Conservation (phyloP, 148 eudicot species). For the Rheum nobile region DNA sequence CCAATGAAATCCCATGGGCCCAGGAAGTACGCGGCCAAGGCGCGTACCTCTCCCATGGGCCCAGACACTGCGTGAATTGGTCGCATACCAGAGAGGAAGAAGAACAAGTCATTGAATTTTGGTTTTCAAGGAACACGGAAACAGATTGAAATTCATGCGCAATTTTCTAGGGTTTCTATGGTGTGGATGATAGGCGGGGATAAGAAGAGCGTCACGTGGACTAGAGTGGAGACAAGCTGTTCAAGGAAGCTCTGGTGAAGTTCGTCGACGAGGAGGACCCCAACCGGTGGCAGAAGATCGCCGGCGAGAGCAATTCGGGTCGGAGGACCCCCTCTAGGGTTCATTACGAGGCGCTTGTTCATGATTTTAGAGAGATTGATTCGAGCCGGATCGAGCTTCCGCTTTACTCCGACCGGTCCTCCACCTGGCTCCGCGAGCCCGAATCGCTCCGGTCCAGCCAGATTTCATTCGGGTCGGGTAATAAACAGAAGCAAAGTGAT, state of each 20-base stretch:
- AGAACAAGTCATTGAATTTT: too few relatives aligned
- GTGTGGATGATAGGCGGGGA: slow-evolving; percentile 4
- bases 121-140: background rate
- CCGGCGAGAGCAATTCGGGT: slow-evolving; percentile 19
- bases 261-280: slow-evolving; percentile 8
- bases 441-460: slow-evolving; percentile 13
- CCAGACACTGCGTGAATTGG: too few relatives aligned
- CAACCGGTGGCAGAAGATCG: slow-evolving; percentile 27
- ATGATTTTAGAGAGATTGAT: slow-evolving; percentile 31
- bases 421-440: slow-evolving; percentile 2
- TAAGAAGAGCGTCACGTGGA: background rate
- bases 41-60: too few relatives aligned
- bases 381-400: slow-evolving; percentile 31
- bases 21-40: too few relatives aligned
- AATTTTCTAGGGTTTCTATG: background rate
- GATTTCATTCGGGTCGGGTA: slow-evolving; percentile 22
- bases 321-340: slow-evolving; percentile 15
- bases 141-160: background rate
- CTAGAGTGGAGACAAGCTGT: slow-evolving; percentile 12
- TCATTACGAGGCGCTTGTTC: slow-evolving; percentile 26
- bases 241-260: slow-evolving; percentile 14
- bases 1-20: too few relatives aligned
- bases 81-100: too few relatives aligned
- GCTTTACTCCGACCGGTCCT: slow-evolving; percentile 20
- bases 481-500: slow-evolving; percentile 12